Percentiles rank a stretch among this genome's conserved stretches.
Conservation (phyloP, 2,329 filamentous ascomycete species). For the Penicillium corylophilum region DNA sequence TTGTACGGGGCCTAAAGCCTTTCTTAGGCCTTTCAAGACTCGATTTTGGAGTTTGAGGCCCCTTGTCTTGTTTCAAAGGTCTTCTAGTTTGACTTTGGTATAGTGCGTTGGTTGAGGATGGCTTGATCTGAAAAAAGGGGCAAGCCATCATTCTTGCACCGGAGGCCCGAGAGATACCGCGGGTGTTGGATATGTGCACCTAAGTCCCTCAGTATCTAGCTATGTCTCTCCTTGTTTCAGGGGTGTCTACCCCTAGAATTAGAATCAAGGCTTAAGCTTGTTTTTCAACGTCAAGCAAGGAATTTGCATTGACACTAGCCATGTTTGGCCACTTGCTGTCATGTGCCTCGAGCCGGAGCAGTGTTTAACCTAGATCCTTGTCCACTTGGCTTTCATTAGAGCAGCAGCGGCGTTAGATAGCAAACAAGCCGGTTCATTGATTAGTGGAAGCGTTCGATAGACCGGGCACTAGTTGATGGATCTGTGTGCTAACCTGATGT, state of each 20-base stretch:
- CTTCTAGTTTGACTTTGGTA: neutral
- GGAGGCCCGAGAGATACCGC: neutral
- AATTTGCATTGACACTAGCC: neutral
- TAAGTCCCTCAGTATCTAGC: neutral
- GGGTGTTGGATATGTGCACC: neutral
- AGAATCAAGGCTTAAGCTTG: neutral
- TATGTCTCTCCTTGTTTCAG: neutral
- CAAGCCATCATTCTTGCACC: neutral
- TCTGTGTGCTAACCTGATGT: neutral
- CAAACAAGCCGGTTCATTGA: neutral
- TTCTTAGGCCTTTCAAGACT: constrained; percentile 4
- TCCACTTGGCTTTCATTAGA: neutral
- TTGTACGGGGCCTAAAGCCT: neutral
- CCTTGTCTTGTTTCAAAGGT: neutral
- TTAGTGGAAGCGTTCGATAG: neutral
- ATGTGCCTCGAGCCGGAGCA: neutral
- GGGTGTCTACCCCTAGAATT: neutral
- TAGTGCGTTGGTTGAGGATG: neutral
- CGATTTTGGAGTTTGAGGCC: neutral
- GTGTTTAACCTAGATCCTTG: neutral
- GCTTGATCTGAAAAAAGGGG: neutral
- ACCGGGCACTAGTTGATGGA: neutral
- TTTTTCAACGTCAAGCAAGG: neutral
- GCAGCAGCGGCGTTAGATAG: neutral
- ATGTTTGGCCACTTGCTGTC: neutral